These are phyloP conservation scores for Amanita pallidorosea DNA, from an alignment of 768 basidiomycete species.

Conservation along the genomic window DNA sequence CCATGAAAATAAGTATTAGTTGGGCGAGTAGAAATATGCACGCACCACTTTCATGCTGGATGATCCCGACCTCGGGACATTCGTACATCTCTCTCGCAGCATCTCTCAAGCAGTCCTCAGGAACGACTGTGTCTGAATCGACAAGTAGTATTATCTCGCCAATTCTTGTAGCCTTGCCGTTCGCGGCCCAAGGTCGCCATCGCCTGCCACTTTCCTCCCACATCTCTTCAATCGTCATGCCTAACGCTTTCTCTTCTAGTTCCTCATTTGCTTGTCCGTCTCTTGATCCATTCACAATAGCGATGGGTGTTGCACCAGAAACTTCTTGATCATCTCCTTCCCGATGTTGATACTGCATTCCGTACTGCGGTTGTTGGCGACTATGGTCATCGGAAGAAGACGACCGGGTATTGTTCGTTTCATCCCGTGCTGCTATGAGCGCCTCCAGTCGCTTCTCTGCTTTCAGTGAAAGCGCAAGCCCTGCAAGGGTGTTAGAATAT, in stretches of 20 bases:
- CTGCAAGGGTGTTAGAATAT: constrained; percentile 1
- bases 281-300: constrained; percentile 10
- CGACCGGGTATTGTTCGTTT: background rate
- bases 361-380: constrained; percentile 28
- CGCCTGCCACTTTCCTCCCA: constrained; percentile 40
- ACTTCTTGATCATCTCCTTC: constrained; percentile 45
- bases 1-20: background rate
- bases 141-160: constrained; percentile 73
- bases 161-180: constrained; percentile 57
- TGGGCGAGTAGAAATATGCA: constrained; percentile 10
- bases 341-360: constrained; percentile 55
- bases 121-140: constrained; percentile 69
- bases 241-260: constrained; percentile 63
- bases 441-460: constrained; percentile 36
- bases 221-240: constrained; percentile 63
- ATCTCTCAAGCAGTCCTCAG: constrained; percentile 79
- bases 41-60: constrained; percentile 72
- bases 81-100: constrained; percentile 75
- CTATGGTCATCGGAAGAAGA: constrained; percentile 1
- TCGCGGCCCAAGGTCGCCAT: constrained; percentile 65
- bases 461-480: constrained; percentile 58
- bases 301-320: background rate
- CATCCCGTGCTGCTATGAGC: constrained; percentile 20
- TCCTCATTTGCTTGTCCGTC: constrained; percentile 26
- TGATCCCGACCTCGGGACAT: constrained; percentile 68